Base-by-base conservation (phyloP, 2,329 filamentous ascomycete species). In the Aspergillus sp. region DNA sequence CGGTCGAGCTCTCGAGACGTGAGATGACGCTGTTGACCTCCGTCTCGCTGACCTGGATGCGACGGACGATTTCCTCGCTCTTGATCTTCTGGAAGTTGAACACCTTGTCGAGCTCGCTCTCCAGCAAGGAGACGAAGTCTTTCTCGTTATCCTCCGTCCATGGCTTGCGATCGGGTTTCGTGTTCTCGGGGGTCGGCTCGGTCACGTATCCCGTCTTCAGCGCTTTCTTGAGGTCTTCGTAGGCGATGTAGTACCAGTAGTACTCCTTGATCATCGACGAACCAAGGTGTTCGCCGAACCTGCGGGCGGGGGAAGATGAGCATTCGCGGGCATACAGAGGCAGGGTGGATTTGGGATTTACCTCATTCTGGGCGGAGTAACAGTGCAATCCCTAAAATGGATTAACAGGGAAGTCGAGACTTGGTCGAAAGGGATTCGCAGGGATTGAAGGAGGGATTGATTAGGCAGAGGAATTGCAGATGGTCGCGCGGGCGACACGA, bases 31-130 rank as follows among this genome's bases (percentile, higher is more conserved):
- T 90, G 67, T 86, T 88, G 66, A 99, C 95, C 75, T 98, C 95
- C 72, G 87, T 87, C 78, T 98, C 92, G 73, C 89, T 93, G 60
- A 89, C 86, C 67, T 90, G 88, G 69, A 99, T 98, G 63, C 94
- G 87, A 59, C 93, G 87, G 60, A 95, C 88, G 69, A 99, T 97
- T 80, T 99, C 95, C 75, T 95, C 91, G 67, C 92, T 91, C 84
- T 98, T 98, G 75, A 97, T 89, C 79, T 96, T 92, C 80, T 98
- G 94, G 80, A 98, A 98, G 58, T 90, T 94, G 75, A 96, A 96
- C 62, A 99, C 95, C 82, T 98, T 98, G 71, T 98, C 94, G 61
- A 99, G 87, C 81, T 99, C 94, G 60, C 85, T 83, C 80, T 99
- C 94, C 56, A 99, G 88, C 78, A 90, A 84, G 63, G 85, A 84